Evolutionary conservation across 1,284 basidiomycete species (phyloP), one percentile per base, ranked within the genome.

Genomic region (Boletus smithii): DNA sequence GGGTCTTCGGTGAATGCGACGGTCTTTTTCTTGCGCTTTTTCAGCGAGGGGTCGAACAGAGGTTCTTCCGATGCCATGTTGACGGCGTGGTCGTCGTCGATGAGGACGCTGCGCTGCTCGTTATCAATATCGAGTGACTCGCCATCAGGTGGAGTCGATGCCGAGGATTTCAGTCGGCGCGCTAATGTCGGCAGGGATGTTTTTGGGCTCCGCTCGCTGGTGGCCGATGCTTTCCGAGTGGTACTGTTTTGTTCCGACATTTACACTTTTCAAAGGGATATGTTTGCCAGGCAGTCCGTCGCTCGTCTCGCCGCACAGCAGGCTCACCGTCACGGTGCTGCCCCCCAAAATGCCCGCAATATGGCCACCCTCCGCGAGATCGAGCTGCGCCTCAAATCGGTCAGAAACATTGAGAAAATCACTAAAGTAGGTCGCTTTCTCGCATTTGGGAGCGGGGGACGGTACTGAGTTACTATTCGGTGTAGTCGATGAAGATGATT

Each of bases 401-500:
- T 98, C 68, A 81, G 81, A 70, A 98, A 97, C 76, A 97, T 97
- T 68, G 91, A 95, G 81, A 97, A 97, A 89, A 97, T 97, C 77
- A 97, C 94, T 57, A 95, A 95, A 80, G 91, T 94, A 62, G 53
- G 83, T 71, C 40, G n/a, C 37, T 20, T 14, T 49, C 29, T n/a
- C n/a, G n/a, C n/a, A n/a, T n/a, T n/a, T n/a, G n/a, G n/a, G n/a
- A 11, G 23, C 10, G 14, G 3, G 42, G 10, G 20, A 17, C 16
- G 38, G 37, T 31, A 36, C 22, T 53, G 36, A 50, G 34, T 20
- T 22, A 36, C 17, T 33, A 35, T 39, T 22, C 32, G 33, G 36
- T 53, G 5, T 63, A 97, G 92, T 97, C 95, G 49, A 99, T 98
- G 95, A 98, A 97, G 81, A 92, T 95, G 81, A 97, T 98, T 80